These are phyloP conservation scores for Kwoniella shandongensis DNA, from an alignment of 768 basidiomycete genomes.

Conservation along the genomic window DNA sequence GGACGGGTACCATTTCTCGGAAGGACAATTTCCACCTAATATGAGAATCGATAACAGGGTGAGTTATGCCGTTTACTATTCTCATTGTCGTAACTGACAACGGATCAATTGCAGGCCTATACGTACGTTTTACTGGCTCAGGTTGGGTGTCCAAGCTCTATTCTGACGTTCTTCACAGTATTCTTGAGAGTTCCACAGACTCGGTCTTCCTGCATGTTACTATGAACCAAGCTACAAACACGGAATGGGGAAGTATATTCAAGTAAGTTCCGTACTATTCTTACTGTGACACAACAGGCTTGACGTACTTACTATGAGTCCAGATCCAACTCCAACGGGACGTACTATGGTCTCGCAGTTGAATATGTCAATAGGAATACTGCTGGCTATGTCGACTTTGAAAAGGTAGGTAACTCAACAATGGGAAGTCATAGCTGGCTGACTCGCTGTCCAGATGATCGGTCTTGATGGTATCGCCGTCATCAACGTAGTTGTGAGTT, in stretches of 20 bases:
- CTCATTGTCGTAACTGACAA: not conserved
- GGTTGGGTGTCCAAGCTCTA: not conserved
- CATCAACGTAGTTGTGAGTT: slow-evolving; percentile 69
- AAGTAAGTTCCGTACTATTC: slow-evolving; percentile 32
- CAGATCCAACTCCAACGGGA: slow-evolving; percentile 97
- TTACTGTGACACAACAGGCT: no score
- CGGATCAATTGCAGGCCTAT: slow-evolving; percentile 29
- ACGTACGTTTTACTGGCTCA: slow-evolving; percentile 9
- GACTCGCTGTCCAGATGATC: slow-evolving; percentile 68
- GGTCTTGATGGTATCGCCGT: slow-evolving; percentile 94
- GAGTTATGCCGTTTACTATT: slow-evolving; percentile 54
- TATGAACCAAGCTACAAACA: slow-evolving; percentile 70
- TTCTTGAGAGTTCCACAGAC: slow-evolving; percentile 89
- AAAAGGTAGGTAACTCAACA: slow-evolving; percentile 64
- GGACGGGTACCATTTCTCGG: slow-evolving; percentile 80
- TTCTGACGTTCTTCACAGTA: slow-evolving; percentile 74
- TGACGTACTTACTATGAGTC: slow-evolving; percentile 55
- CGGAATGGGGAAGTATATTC: slow-evolving; percentile 80
- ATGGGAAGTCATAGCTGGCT: no score
- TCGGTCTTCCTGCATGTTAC: slow-evolving; percentile 96
- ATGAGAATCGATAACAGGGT: slow-evolving; percentile 90
- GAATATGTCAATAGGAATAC: slow-evolving; percentile 89
- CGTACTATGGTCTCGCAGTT: slow-evolving; percentile 84
- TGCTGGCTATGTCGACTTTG: slow-evolving; percentile 88
- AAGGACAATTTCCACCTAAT: slow-evolving; percentile 83